Percentiles rank a stretch among this genome's conserved stretches.
Evolutionary conservation across 116 monocot genomes (phyloP).

Genomic region (Dioscorea cayenensis): DNA sequence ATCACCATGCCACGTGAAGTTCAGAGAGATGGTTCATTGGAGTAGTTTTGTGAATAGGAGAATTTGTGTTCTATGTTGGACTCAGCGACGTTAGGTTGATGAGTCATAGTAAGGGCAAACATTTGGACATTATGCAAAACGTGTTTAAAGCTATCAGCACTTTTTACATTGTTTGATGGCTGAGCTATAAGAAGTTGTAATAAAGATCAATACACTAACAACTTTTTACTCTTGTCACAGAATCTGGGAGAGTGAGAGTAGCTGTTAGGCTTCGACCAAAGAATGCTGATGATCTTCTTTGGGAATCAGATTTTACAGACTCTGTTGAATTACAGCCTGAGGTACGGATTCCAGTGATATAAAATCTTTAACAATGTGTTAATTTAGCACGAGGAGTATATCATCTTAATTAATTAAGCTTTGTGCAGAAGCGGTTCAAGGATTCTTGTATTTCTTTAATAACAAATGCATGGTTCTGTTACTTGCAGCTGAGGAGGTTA

Average conservation of each 20-base stretch:
- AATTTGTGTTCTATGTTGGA: too few species aligned
- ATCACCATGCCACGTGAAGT: too few species aligned
- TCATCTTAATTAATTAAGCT: neutral
- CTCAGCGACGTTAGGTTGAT: too few species aligned
- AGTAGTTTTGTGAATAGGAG: too few species aligned
- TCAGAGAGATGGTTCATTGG: too few species aligned
- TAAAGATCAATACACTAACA: neutral
- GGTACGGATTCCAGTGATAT: slow-evolving; percentile 21
- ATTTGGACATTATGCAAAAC: too few species aligned
- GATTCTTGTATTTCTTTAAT: neutral
- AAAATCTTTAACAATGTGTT: neutral
- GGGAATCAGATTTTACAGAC: slow-evolving; percentile 51
- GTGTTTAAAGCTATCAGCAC: neutral
- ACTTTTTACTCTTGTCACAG: slow-evolving; percentile 18
- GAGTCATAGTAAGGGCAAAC: too few species aligned
- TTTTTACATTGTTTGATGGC: neutral
- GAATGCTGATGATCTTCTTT: slow-evolving; percentile 51
- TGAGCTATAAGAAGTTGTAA: neutral
- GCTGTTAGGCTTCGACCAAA: slow-evolving; percentile 72
- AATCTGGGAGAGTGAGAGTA: slow-evolving; percentile 69
- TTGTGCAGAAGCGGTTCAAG: neutral
- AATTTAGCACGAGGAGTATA: neutral
- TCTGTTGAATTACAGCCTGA: slow-evolving; percentile 75
- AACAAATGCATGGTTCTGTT: slow-evolving; percentile 1
- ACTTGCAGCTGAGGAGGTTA: slow-evolving; percentile 58